These are phyloP conservation scores for Cyamopsis tetragonoloba DNA, from an alignment of 306 rosid species.

Conservation along the genomic window DNA sequence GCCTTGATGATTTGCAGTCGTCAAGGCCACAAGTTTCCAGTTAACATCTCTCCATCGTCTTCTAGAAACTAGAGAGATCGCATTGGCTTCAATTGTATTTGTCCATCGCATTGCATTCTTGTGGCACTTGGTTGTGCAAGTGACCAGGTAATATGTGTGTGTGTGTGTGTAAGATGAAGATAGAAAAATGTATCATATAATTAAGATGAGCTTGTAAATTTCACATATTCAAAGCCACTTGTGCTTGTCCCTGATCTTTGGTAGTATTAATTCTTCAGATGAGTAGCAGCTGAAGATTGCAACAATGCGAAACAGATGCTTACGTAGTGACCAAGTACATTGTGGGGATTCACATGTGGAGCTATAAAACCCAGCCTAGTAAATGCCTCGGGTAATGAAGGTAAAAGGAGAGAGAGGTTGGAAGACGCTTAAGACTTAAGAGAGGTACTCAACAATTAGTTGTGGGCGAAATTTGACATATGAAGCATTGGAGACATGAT, in stretches of 20 bases:
- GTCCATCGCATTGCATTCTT: constrained; percentile 28
- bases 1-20: constrained; percentile 22
- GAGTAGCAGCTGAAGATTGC: constrained; percentile 25
- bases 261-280: constrained; percentile 28
- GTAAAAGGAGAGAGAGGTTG: not conserved
- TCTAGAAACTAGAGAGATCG: constrained; percentile 30
- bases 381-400: constrained; percentile 3
- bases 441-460: not conserved
- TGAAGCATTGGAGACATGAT: constrained; percentile 2
- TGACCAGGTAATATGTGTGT: constrained; percentile 30
- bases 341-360: constrained; percentile 8
- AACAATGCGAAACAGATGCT: not conserved
- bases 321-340: not conserved
- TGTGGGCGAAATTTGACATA: not conserved
- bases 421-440: not conserved
- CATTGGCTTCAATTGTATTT: constrained; percentile 34
- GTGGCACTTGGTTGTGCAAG: constrained; percentile 23
- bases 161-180: not conserved
- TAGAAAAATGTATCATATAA: not conserved
- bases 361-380: constrained; percentile 11
- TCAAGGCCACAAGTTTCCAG: constrained; percentile 39
- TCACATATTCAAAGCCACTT: not conserved
- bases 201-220: not conserved
- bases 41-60: constrained; percentile 22
- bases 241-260: not conserved